Percentiles rank a stretch among this genome's conserved stretches.
phyloP scores from a whole-genome alignment of 176 grass and related monocot species.

The Oryza officinalis region DNA sequence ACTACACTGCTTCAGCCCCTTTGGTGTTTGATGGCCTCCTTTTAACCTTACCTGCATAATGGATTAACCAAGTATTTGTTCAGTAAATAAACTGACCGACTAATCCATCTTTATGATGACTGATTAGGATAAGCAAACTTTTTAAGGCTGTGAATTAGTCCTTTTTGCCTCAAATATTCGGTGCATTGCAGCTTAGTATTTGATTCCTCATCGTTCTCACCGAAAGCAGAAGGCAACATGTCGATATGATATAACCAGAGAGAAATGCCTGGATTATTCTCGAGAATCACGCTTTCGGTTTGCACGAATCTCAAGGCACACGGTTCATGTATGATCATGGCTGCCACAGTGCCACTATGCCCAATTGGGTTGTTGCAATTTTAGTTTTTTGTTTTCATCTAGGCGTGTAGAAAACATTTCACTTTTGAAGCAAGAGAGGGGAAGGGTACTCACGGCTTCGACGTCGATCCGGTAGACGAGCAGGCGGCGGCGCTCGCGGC shows the following conservation, averaged over 20 bases:
- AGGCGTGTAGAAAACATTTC: neutral
- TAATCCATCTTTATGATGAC: neutral
- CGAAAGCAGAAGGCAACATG: slow-evolving; percentile 42
- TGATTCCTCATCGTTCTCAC: slow-evolving; percentile 37
- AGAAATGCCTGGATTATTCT: slow-evolving; percentile 48
- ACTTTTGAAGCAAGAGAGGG: neutral
- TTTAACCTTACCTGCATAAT: slow-evolving; percentile 66
- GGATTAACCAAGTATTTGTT: neutral
- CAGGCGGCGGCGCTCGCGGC: slow-evolving; percentile 80
- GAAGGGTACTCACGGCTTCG: slow-evolving; percentile 66
- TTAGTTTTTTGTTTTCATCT: neutral
- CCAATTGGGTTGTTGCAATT: neutral
- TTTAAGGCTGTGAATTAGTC: neutral
- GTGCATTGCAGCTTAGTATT: neutral
- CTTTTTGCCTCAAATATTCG: slow-evolving; percentile 2
- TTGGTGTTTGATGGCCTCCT: slow-evolving; percentile 57
- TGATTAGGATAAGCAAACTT: neutral
- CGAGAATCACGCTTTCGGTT: neutral
- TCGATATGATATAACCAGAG: neutral
- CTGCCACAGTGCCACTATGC: neutral
- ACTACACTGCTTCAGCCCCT: slow-evolving; percentile 49
- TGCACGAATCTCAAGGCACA: neutral
- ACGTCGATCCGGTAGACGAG: slow-evolving; percentile 92
- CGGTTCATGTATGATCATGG: neutral
- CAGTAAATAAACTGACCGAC: neutral